Base-by-base conservation (phyloP, 179 eudicot species). In the Drosera spatulata region DNA sequence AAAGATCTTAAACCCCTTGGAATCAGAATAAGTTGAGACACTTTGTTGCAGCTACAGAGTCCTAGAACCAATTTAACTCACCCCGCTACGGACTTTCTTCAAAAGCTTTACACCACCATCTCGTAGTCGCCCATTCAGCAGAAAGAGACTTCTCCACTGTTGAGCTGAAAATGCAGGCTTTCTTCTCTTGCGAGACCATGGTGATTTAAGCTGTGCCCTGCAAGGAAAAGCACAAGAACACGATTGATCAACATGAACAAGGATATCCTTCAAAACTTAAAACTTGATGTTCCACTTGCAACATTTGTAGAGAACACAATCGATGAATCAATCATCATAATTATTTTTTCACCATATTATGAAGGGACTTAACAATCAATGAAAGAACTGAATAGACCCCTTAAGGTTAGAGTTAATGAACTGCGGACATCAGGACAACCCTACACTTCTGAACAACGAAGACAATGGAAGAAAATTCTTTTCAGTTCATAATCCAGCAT, bases 21-120 rank as follows among this genome's bases (percentile, higher is more conserved):
- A 22, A 22, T 22, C 33, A 22, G 33, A 22, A 22, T 22, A 22
- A 1, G 33, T 22, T 22, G 33, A 22, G 33, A 22, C 1, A 22
- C 33, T 22, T 22, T 1, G 33, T 22, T 3, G 41, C 4, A 59
- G 52, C 40, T n/a, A 15, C 7, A 58, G 8, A 12, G 55, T 39
- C 41, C 46, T 44, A 14, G 10, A 58, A 44, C 41, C 39, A 70
- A 33, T 64, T 50, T 10, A 39, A 77, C 87, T 82, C 68, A 93
- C 99, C 61, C 97, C 97, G 71, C 91, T 90, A 56, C 99, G 88
- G 65, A 93, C 85, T 93, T 84, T 89, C 61, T 86, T 93, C 71
- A 93, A 71, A 77, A 93, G 84, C 72, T 90, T 85, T 63, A 78
- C 74, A 72, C 96, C 98, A 56, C 85, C 82, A 68, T 80, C 90